Percentiles rank a stretch among this genome's conserved stretches.
Conservation (phyloP, 1,284 basidiomycete species). For the Boletus subluridellus region DNA sequence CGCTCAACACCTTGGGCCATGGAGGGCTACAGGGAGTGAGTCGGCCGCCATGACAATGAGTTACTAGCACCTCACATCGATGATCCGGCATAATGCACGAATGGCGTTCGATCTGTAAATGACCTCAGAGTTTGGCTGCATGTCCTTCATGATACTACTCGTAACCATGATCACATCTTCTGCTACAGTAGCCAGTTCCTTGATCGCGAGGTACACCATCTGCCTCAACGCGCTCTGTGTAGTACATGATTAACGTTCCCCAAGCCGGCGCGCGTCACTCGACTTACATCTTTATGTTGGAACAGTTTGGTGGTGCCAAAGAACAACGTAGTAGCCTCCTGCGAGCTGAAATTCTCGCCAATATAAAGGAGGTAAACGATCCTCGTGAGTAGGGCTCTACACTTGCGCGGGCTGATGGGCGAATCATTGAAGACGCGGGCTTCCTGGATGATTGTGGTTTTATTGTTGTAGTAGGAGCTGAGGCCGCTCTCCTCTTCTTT, state of each 20-base stretch:
- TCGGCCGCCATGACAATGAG: constrained; percentile 5
- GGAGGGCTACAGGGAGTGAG: constrained; percentile 59
- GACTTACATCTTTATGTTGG: constrained; percentile 96
- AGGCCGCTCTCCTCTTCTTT: constrained; percentile 90
- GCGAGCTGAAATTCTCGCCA: constrained; percentile 91
- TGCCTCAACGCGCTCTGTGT: constrained; percentile 88
- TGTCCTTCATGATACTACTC: constrained; percentile 99
- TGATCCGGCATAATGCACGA: constrained; percentile 92
- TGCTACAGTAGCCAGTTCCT: constrained; percentile 93
- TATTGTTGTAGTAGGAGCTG: constrained; percentile 88
- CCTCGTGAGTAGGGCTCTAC: constrained; percentile 92
- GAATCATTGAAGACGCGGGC: constrained; percentile 99
- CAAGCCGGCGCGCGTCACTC: constrained; percentile 1
- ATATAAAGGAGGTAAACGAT: constrained; percentile 96
- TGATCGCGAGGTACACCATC: constrained; percentile 98
- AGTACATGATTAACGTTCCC: constrained; percentile 8
- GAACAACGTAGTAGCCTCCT: constrained; percentile 97
- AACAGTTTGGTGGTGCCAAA: constrained; percentile 99
- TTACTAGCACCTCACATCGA: constrained; percentile 73
- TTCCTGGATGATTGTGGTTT: constrained; percentile 95
- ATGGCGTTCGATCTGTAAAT: constrained; percentile 99
- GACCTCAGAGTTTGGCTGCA: constrained; percentile 98
- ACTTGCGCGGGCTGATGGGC: constrained; percentile 95
- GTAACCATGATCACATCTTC: constrained; percentile 99
- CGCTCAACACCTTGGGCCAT: constrained; percentile 99